phyloP scores from a whole-genome alignment of 2,329 filamentous ascomycete genomes.

The Fusarium sp. region DNA sequence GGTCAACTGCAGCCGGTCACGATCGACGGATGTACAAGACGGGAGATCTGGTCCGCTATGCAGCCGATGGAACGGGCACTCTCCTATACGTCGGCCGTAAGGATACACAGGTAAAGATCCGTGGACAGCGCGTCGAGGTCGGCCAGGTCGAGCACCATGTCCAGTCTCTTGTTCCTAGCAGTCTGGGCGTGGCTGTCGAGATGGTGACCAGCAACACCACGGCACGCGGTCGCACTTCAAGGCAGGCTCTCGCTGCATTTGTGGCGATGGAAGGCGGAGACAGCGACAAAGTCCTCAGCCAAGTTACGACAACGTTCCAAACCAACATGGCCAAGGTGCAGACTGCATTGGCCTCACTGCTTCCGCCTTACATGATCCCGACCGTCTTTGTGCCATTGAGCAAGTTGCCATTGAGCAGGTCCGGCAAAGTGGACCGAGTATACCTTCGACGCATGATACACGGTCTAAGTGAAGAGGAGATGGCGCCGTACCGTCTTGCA shows the following conservation, averaged over 20 bases:
- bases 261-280: slow-evolving; percentile 15
- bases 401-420: slow-evolving; percentile 3
- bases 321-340: too few species aligned
- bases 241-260: slow-evolving; percentile 16
- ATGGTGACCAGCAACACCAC: slow-evolving; percentile 7
- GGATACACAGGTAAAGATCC: slow-evolving; percentile 63
- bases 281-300: slow-evolving; percentile 15
- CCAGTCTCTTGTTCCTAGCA: neutral
- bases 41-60: slow-evolving; percentile 53
- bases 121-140: slow-evolving; percentile 67
- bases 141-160: slow-evolving; percentile 25
- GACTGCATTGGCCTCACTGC: neutral
- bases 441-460: slow-evolving; percentile 8
- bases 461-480: neutral
- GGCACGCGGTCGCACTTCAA: slow-evolving; percentile 6
- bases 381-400: slow-evolving; percentile 7
- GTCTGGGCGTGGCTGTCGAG: too few species aligned
- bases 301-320: neutral
- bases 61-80: slow-evolving; percentile 46
- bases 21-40: slow-evolving; percentile 6
- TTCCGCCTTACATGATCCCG: slow-evolving; percentile 11
- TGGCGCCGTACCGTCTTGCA: too few species aligned
- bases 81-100: slow-evolving; percentile 1
- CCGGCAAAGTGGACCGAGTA: slow-evolving; percentile 11
- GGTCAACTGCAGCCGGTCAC: neutral